Percentiles rank a stretch among this genome's conserved stretches.
These are phyloP conservation scores for Sphaerulina musiva DNA, from an alignment of 2,329 filamentous ascomycete genomes.

Conservation along the genomic window DNA sequence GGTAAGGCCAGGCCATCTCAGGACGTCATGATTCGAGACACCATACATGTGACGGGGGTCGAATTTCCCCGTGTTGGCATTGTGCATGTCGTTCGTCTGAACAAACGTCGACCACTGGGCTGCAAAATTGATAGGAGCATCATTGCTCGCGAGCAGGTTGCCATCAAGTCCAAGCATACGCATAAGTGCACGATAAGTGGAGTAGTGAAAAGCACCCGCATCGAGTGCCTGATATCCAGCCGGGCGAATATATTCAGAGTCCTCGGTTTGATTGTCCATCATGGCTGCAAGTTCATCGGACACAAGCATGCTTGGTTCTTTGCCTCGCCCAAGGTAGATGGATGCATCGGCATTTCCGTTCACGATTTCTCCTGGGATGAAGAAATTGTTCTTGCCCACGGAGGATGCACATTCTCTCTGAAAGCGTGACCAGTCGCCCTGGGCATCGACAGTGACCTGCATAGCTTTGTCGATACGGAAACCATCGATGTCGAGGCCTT, in stretches of 20 bases:
- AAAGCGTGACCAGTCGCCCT: constrained; percentile 52
- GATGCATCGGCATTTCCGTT: constrained; percentile 55
- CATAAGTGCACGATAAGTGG: constrained; percentile 56
- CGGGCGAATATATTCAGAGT: constrained; percentile 48
- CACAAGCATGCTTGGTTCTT: constrained; percentile 50
- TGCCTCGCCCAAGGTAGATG: constrained; percentile 57
- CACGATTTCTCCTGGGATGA: constrained; percentile 58
- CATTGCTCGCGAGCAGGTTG: constrained; percentile 49
- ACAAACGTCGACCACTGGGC: constrained; percentile 52
- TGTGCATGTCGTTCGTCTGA: constrained; percentile 54
- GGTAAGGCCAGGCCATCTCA: constrained; percentile 55
- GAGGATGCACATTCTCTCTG: constrained; percentile 52
- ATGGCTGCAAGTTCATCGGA: constrained; percentile 46
- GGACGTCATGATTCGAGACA: constrained; percentile 60
- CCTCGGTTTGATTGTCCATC: constrained; percentile 39
- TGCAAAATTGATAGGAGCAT: constrained; percentile 49
- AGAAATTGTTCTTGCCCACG: constrained; percentile 58
- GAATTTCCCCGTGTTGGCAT: constrained; percentile 54
- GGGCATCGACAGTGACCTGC: constrained; percentile 56
- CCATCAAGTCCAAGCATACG: constrained; percentile 57
- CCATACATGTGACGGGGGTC: constrained; percentile 61
- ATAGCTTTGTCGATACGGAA: constrained; percentile 62
- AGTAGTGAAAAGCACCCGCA: constrained; percentile 57
- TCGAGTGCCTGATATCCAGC: constrained; percentile 51
- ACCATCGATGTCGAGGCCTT: constrained; percentile 59